Percentiles rank a stretch among this genome's conserved stretches.
Conservation (phyloP, 768 basidiomycete genomes). For the Dentipellis fragilis region DNA sequence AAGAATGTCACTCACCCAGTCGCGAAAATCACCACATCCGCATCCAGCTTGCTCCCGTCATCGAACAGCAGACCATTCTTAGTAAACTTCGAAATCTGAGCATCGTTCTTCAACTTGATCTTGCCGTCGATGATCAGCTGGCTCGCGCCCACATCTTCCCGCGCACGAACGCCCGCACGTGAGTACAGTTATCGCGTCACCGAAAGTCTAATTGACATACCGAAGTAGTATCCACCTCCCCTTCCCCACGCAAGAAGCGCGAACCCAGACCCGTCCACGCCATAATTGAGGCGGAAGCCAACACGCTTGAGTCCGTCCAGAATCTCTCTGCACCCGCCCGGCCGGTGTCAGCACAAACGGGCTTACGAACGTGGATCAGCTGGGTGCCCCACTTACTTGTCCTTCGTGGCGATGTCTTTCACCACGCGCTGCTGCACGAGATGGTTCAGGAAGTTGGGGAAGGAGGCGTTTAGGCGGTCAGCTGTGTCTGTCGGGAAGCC, state of each 20-base stretch:
- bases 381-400: constrained; percentile 26
- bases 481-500: constrained; percentile 32
- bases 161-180: not conserved
- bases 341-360: not conserved
- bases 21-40: constrained; percentile 39
- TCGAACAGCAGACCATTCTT: constrained; percentile 29
- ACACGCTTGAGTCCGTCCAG: constrained; percentile 42
- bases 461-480: constrained; percentile 41
- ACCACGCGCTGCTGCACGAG: constrained; percentile 26
- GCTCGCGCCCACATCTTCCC: constrained; percentile 29
- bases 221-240: constrained; percentile 59
- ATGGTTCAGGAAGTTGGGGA: constrained; percentile 14
- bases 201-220: constrained; percentile 18
- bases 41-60: constrained; percentile 31
- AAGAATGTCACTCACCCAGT: constrained; percentile 28
- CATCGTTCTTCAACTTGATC: constrained; percentile 37
- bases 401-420: constrained; percentile 39
- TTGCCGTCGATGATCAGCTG: constrained; percentile 34
- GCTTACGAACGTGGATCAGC: not conserved
- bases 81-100: constrained; percentile 31
- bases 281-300: constrained; percentile 45
- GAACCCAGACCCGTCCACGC: constrained; percentile 41
- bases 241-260: constrained; percentile 32
- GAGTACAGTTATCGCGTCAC: too few relatives aligned
- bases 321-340: constrained; percentile 28